Evolutionary conservation across 805 yeast species (phyloP).

Genomic region (Pichia manshurica): DNA sequence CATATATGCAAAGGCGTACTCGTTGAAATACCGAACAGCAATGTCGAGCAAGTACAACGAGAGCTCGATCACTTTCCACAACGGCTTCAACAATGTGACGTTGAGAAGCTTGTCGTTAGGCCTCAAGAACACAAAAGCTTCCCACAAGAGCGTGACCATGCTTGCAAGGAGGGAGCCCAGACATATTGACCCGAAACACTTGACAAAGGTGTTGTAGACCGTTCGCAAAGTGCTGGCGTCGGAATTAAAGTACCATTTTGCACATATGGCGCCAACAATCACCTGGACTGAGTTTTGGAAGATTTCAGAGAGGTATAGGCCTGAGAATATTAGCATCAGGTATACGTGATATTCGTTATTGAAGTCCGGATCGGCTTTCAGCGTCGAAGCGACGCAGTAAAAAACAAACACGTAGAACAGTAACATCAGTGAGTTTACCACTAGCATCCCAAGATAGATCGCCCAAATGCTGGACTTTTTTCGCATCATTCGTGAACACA

Average conservation of each 20-base stretch:
- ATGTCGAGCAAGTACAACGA: conserved; percentile 2
- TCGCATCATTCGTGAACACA: conserved; percentile 66
- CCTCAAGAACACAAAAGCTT: conserved; percentile 1
- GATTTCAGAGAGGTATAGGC: conserved; percentile 78
- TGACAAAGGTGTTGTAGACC: conserved; percentile 71
- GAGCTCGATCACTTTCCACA: conserved; percentile 5
- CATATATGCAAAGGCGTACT: conserved; percentile 79
- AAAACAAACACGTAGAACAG: conserved; percentile 61
- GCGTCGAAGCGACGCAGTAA: conserved; percentile 74
- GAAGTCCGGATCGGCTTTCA: conserved; percentile 33
- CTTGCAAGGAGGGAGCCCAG: conserved; percentile 75
- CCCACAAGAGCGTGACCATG: conserved; percentile 41
- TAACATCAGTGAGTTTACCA: conserved; percentile 59
- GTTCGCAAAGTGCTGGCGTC: conserved; percentile 60
- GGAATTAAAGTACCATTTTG: conserved; percentile 84
- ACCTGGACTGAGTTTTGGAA: conserved; percentile 73
- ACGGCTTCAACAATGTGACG: not conserved
- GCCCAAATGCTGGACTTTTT: conserved; percentile 60
- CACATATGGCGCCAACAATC: conserved; percentile 79
- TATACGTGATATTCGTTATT: conserved; percentile 33
- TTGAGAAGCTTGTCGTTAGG: not conserved
- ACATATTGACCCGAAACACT: conserved; percentile 84
- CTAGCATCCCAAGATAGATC: conserved; percentile 32
- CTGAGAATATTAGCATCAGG: conserved; percentile 77
- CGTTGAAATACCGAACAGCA: conserved; percentile 44